phyloP scores from a whole-genome alignment of 441 rosid species.

The Raphanus hybrid region DNA sequence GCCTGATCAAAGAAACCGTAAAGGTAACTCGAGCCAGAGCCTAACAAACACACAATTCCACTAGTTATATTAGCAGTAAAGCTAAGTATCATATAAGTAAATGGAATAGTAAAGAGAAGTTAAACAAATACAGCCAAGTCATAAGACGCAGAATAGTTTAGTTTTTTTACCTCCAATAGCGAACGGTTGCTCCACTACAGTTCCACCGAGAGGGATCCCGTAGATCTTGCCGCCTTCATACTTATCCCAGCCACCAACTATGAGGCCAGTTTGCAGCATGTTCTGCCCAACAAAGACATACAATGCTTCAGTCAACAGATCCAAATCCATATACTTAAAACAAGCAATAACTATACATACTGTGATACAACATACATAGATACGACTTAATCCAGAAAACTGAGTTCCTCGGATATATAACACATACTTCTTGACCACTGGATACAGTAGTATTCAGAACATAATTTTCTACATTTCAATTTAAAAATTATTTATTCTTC shows the following conservation, averaged over 20 bases:
- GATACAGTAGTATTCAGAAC: not conserved
- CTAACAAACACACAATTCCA: slow-evolving; percentile 43
- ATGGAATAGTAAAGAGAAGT: not conserved
- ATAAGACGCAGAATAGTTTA: not conserved
- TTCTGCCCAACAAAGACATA: slow-evolving; percentile 54
- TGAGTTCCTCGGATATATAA: slow-evolving; percentile 10
- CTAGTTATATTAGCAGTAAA: not conserved
- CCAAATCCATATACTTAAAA: not conserved
- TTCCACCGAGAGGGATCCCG: slow-evolving; percentile 95
- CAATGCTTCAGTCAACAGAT: not conserved
- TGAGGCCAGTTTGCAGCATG: slow-evolving; percentile 84
- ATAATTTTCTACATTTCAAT: too few species aligned
- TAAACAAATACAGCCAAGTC: not conserved
- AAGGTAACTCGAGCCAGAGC: slow-evolving; percentile 93
- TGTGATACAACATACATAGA: not conserved
- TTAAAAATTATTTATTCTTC: too few species aligned
- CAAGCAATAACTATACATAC: not conserved
- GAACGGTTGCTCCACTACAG: slow-evolving; percentile 92
- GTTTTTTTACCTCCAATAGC: slow-evolving; percentile 79
- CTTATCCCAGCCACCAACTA: slow-evolving; percentile 97
- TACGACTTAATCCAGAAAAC: slow-evolving; percentile 10
- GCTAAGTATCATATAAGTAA: not conserved
- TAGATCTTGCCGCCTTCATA: slow-evolving; percentile 94
- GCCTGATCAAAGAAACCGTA: slow-evolving; percentile 98
- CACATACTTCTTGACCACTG: slow-evolving; percentile 1